These are phyloP conservation scores for Blakeslea trispora DNA, from an alignment of 371 early-diverging fungal species.

Conservation along the genomic window DNA sequence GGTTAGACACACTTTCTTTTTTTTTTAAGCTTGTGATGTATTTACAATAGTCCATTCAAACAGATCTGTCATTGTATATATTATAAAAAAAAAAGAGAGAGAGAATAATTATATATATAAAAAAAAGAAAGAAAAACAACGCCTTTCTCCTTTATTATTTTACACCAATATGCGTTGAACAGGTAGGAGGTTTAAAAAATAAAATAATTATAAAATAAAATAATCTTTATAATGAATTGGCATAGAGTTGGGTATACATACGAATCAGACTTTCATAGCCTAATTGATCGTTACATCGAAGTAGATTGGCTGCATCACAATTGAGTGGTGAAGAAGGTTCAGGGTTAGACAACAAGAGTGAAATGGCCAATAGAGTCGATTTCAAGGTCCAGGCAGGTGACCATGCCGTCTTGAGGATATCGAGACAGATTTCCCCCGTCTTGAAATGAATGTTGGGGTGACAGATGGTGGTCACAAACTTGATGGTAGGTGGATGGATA, in stretches of 20 bases:
- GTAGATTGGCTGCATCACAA: slow-evolving; percentile 92
- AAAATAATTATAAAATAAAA: slow-evolving; percentile 14
- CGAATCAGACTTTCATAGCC: slow-evolving; percentile 86
- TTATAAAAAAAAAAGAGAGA: slow-evolving; percentile 9
- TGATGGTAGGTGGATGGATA: slow-evolving; percentile 71
- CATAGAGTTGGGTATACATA: slow-evolving; percentile 85
- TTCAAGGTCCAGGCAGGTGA: slow-evolving; percentile 83
- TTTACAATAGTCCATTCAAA: slow-evolving; percentile 31
- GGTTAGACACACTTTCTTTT: no score
- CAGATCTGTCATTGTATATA: slow-evolving; percentile 22
- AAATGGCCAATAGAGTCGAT: slow-evolving; percentile 72
- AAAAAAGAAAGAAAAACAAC: no score
- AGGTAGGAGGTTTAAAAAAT: no score
- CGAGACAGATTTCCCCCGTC: slow-evolving; percentile 86
- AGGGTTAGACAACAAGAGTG: slow-evolving; percentile 71
- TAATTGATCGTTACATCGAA: slow-evolving; percentile 81
- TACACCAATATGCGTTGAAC: no score
- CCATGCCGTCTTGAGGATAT: slow-evolving; percentile 83
- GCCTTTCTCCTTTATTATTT: slow-evolving; percentile 8
- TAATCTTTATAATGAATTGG: slow-evolving; percentile 26
- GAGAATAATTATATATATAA: not conserved
- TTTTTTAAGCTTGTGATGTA: not conserved
- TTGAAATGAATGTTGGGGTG: slow-evolving; percentile 83
- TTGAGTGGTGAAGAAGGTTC: slow-evolving; percentile 91
- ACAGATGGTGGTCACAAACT: slow-evolving; percentile 78